A percentile compares a stretch with the other conserved stretches of the same genome.
Conservation (phyloP, 176 grass and related monocot species). For the Ananas comosus region DNA sequence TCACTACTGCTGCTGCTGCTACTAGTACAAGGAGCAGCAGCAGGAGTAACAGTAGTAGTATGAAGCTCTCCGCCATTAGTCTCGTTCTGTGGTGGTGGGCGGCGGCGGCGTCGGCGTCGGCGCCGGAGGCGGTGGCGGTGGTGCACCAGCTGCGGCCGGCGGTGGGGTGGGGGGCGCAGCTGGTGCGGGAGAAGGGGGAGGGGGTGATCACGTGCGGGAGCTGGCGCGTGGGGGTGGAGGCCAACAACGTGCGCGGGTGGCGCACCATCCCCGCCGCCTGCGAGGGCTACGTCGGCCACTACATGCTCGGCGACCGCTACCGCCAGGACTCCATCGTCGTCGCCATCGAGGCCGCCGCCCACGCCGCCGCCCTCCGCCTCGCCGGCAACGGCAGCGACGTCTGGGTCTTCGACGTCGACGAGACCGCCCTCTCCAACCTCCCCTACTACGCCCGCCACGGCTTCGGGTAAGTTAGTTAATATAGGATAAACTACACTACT, state of each 20-base stretch:
- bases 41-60: too few species aligned
- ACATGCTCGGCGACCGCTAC: conserved; percentile 41
- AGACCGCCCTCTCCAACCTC: conserved; percentile 48
- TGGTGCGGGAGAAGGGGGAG: neutral
- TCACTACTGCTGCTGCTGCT: too few species aligned
- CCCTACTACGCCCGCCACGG: conserved; percentile 46
- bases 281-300: conserved; percentile 34
- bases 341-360: conserved; percentile 34
- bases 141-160: conserved; percentile 25
- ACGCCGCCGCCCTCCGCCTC: conserved; percentile 22
- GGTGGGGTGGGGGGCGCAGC: neutral
- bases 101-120: conserved; percentile 4
- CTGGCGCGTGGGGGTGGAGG: conserved; percentile 43
- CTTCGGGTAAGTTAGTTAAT: conserved; percentile 31
- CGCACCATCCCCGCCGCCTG: conserved; percentile 26
- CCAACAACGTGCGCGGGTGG: conserved; percentile 38
- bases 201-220: conserved; percentile 35
- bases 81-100: neutral
- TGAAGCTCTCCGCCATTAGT: too few species aligned
- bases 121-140: too few species aligned
- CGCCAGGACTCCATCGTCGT: conserved; percentile 35
- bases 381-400: conserved; percentile 39
- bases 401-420: conserved; percentile 58
- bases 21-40: too few species aligned
- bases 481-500: too few species aligned